Evolutionary conservation across 192 early-diverging fungal genomes (phyloP).

Genomic region (Linnemannia hyalina): DNA sequence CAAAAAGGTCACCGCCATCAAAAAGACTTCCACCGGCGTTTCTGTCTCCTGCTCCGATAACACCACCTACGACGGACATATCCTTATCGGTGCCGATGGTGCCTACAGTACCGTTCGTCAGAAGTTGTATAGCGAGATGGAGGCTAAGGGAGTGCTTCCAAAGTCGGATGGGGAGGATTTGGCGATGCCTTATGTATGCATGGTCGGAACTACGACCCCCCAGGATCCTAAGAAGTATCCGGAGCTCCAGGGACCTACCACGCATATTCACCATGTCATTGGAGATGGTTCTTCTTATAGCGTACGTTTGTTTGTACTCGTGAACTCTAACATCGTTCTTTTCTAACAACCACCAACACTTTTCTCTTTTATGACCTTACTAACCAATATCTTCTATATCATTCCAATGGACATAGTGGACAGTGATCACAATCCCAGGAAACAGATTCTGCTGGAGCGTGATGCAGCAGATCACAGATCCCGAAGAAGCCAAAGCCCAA

Average conservation of each 20-base stretch:
- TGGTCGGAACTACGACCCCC: slow-evolving; percentile 33
- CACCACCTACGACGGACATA: slow-evolving; percentile 23
- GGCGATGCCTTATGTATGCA: slow-evolving; percentile 12
- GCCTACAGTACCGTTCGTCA: slow-evolving; percentile 24
- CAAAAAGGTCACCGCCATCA: slow-evolving; percentile 24
- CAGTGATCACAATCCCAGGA: slow-evolving; percentile 21
- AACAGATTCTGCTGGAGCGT: slow-evolving; percentile 37
- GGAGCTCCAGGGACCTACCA: slow-evolving; percentile 13
- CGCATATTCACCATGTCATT: slow-evolving; percentile 18
- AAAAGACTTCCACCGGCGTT: not conserved
- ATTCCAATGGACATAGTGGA: slow-evolving; percentile 12
- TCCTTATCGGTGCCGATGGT: slow-evolving; percentile 37
- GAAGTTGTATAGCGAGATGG: slow-evolving; percentile 9
- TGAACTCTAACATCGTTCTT: not conserved
- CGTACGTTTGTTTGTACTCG: not conserved
- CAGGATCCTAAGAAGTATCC: slow-evolving; percentile 14
- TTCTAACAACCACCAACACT: not conserved
- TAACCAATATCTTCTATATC: not conserved
- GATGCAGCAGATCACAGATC: not conserved
- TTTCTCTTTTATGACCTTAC: no score
- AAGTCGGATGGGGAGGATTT: slow-evolving; percentile 10
- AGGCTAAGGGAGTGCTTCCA: not conserved
- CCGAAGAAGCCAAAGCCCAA: slow-evolving; percentile 4
- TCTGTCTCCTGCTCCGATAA: slow-evolving; percentile 21
- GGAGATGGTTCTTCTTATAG: slow-evolving; percentile 25